A percentile compares a stretch with the other conserved stretches of the same genome.
Evolutionary conservation across 2,329 filamentous ascomycete species (phyloP).

Genomic region (Chrysosphaeria jannelii): DNA sequence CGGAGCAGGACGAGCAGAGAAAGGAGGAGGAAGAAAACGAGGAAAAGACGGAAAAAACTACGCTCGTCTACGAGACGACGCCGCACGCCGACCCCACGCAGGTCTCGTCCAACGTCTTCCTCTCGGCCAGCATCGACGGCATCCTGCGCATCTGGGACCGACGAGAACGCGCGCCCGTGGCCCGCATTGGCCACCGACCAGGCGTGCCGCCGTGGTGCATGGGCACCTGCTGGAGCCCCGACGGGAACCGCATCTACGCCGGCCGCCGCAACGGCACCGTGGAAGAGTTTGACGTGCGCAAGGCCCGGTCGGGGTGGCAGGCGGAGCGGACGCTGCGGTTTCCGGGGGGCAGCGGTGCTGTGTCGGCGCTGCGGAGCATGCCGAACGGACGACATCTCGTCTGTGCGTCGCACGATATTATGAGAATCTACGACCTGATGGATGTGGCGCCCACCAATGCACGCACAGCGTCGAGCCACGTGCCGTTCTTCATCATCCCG

Average conservation of each 20-base stretch:
- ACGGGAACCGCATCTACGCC: constrained; percentile 85
- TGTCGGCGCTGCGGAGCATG: constrained; percentile 74
- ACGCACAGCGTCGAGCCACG: constrained; percentile 25
- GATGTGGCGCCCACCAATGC: too few relatives aligned
- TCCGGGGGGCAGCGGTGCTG: constrained; percentile 62
- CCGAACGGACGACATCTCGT: constrained; percentile 74
- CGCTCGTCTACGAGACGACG: too few relatives aligned
- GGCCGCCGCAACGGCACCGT: constrained; percentile 77
- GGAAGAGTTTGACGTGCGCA: constrained; percentile 76
- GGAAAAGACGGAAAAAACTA: too few relatives aligned
- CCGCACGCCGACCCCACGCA: constrained; percentile 21
- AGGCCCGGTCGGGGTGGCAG: constrained; percentile 32
- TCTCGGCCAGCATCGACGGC: constrained; percentile 70
- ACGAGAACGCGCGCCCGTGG: constrained; percentile 44
- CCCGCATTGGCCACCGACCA: constrained; percentile 42
- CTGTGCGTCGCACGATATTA: constrained; percentile 79
- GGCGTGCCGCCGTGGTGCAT: constrained; percentile 89
- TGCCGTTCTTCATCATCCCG: constrained; percentile 88
- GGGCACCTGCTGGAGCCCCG: constrained; percentile 84
- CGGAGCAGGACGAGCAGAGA: constrained; percentile 2
- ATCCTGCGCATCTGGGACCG: constrained; percentile 81
- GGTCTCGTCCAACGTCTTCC: constrained; percentile 49
- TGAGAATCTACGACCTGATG: constrained; percentile 77
- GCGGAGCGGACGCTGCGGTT: constrained; percentile 63
- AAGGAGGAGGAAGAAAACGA: constrained; percentile 1